Evolutionary conservation across 768 basidiomycete genomes (phyloP), one percentile per base, ranked within the genome.

Genomic region (Heimioporus sp.): DNA sequence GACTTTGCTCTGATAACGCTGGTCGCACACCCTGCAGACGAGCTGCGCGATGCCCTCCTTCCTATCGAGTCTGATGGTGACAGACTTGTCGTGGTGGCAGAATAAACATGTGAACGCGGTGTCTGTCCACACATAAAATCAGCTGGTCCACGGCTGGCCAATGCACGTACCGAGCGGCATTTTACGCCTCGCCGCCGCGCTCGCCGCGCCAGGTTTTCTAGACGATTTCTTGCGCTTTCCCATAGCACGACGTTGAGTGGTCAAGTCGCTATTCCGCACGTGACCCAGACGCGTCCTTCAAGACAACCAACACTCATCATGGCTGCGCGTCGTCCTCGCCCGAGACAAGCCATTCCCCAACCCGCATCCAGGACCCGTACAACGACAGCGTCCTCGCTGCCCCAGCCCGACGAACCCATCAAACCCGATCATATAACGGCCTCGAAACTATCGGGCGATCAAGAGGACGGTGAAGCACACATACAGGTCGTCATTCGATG

Each of bases 401-500:
- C 24, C 58, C 55, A 31, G 52, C 61, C 60, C 39, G 61, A 65
- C 30, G 64, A 63, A 41, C 52, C 36, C 16, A 46, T 49, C 15
- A 48, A 45, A 45, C 51, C 35, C 54, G 53, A 66, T 51, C 43
- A 55, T 17, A 58, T 56, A 34, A 55, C 69, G 46, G 65, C 64
- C 31, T 62, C 60, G 24, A 43, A 64, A 19, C 76, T 76, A 35
- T 49, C 63, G 13, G 39, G 30, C 49, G 54, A 52, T 20, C 61
- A 58, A 6, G 72, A 68, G n/a, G 82, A 80, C 21, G 63, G 75
- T 4, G 92, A 90, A 65, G 84, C 83, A 9, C 92, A 97, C 63
- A 98, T 99, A 12, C 88, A 92, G 68, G 96, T 99, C 16, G 91
- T 93, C 10, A 82, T 98, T 42, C 83, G 96, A 16, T 96, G 90